phyloP scores from a whole-genome alignment of 352 stramenopile genomes.

The Lagenidium sp. region DNA sequence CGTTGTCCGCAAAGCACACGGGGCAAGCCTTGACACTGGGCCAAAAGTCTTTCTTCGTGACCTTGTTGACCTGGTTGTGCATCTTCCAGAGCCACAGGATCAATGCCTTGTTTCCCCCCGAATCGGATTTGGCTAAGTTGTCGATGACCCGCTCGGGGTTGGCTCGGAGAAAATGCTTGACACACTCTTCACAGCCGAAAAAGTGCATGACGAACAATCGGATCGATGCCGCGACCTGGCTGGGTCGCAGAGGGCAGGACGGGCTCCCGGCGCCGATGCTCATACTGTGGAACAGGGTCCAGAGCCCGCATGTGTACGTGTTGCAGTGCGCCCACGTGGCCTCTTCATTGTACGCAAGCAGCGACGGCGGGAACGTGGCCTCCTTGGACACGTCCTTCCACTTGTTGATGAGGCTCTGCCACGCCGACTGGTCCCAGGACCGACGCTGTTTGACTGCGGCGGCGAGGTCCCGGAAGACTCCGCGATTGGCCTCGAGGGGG shows the following conservation, averaged over 20 bases:
- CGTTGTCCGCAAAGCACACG: slow-evolving; percentile 48
- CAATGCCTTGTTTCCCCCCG: slow-evolving; percentile 27
- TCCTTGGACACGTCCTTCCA: slow-evolving; percentile 39
- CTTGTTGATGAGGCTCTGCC: slow-evolving; percentile 44
- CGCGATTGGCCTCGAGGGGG: slow-evolving; percentile 55
- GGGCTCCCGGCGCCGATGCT: slow-evolving; percentile 29
- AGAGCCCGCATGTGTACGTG: slow-evolving; percentile 77
- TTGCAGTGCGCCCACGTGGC: slow-evolving; percentile 40
- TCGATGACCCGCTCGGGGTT: slow-evolving; percentile 56
- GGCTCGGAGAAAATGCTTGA: slow-evolving; percentile 55
- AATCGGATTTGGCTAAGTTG: slow-evolving; percentile 25
- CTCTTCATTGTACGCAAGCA: slow-evolving; percentile 50
- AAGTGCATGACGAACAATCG: slow-evolving; percentile 71
- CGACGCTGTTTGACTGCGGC: slow-evolving; percentile 25
- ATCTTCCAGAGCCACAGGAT: slow-evolving; percentile 74
- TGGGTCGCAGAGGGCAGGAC: slow-evolving; percentile 34
- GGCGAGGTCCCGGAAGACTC: slow-evolving; percentile 29
- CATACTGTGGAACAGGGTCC: slow-evolving; percentile 77
- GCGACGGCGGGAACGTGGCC: slow-evolving; percentile 47
- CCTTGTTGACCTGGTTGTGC: slow-evolving; percentile 80
- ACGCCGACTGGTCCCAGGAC: slow-evolving; percentile 45
- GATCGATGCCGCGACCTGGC: slow-evolving; percentile 45
- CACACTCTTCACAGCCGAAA: slow-evolving; percentile 75
- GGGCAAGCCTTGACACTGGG: slow-evolving; percentile 39
- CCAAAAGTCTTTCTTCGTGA: slow-evolving; percentile 61